phyloP scores from a whole-genome alignment of 2,329 filamentous ascomycete genomes.

The Amauroascus niger region DNA sequence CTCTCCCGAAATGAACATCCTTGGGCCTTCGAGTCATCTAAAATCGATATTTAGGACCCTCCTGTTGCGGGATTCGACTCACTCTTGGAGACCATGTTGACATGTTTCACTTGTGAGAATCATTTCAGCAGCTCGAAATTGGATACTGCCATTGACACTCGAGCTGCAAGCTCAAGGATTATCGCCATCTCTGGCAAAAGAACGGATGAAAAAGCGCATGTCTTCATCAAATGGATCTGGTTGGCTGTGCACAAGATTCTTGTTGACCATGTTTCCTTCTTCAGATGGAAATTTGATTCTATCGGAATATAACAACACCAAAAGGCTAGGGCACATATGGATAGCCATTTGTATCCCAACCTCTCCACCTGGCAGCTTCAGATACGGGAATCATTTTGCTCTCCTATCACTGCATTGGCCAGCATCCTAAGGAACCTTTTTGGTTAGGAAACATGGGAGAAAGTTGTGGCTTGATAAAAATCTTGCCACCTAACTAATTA shows the following conservation, averaged over 20 bases:
- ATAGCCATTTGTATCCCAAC: not conserved
- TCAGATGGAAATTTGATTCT: not conserved
- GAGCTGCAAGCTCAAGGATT: not conserved
- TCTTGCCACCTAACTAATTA: not conserved
- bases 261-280: not conserved
- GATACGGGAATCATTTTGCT: not conserved
- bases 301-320: not conserved
- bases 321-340: not conserved
- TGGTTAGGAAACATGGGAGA: not conserved
- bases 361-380: not conserved
- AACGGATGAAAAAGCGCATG: not conserved
- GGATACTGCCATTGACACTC: too few relatives aligned
- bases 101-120: not conserved
- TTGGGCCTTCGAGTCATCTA: not conserved
- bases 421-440: not conserved
- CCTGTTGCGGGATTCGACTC: not conserved
- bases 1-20: not conserved
- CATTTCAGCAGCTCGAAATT: not conserved
- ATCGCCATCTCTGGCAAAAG: not conserved
- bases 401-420: not conserved
- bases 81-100: not conserved
- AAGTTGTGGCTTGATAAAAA: not conserved
- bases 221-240: not conserved
- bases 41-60: not conserved
- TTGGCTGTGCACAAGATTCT: not conserved